Percentiles rank a stretch among this genome's conserved stretches.
These are phyloP conservation scores for Mesembryanthemum crystallinum DNA, from an alignment of 148 eudicot species.

Conservation along the genomic window DNA sequence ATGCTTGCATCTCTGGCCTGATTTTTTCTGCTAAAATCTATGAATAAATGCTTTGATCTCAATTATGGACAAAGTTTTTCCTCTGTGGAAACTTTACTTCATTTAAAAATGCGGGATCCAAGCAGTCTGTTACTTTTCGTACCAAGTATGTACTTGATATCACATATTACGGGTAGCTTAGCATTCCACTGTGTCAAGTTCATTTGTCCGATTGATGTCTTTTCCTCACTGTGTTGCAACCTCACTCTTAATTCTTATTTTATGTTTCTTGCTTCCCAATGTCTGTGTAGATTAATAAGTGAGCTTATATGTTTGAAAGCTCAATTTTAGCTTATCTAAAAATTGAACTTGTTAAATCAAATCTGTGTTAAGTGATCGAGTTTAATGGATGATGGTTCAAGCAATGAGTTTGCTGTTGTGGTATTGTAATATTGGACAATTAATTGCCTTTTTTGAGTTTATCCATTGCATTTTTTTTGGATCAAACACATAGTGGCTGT, in stretches of 20 bases:
- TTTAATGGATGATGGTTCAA: neutral
- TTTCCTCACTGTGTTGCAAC: neutral
- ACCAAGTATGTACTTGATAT: neutral
- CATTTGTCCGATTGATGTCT: no score
- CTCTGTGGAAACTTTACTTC: neutral
- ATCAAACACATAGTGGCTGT: neutral
- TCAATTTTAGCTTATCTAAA: neutral
- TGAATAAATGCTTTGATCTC: neutral
- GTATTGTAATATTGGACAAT: neutral
- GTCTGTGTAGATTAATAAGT: neutral
- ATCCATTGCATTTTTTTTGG: no score
- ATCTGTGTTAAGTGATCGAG: neutral
- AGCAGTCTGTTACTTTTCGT: neutral
- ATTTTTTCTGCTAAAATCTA: conserved; percentile 4
- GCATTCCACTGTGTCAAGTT: neutral
- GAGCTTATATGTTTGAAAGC: neutral
- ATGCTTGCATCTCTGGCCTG: conserved; percentile 21
- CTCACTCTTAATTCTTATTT: neutral
- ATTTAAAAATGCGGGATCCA: conserved; percentile 8
- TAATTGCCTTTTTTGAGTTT: neutral
- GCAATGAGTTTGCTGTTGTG: neutral
- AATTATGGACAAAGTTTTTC: neutral
- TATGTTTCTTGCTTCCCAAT: neutral
- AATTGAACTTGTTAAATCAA: neutral
- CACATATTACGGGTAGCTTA: neutral